Evolutionary conservation across 1,284 basidiomycete species (phyloP).

Genomic region (Neolentinus lepideus): DNA sequence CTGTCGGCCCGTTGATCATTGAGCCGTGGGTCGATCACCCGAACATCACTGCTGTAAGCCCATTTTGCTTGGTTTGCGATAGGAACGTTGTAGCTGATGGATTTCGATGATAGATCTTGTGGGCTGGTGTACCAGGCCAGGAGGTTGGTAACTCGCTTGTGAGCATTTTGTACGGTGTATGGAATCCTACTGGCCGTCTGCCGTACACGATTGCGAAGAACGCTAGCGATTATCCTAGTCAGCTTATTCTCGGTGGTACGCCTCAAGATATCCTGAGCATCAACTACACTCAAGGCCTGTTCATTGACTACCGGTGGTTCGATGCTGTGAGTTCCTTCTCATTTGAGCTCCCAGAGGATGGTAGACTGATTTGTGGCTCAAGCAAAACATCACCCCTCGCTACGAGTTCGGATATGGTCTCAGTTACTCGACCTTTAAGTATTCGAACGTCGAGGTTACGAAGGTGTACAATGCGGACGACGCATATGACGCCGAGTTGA

Average conservation of each 20-base stretch:
- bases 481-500: conserved; percentile 27
- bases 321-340: conserved; percentile 41
- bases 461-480: conserved; percentile 26
- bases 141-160: conserved; percentile 74
- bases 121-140: conserved; percentile 67
- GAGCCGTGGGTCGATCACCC: conserved; percentile 77
- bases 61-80: conserved; percentile 16
- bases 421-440: conserved; percentile 77
- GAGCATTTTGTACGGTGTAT: conserved; percentile 65
- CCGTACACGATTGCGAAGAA: conserved; percentile 79
- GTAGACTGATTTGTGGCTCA: background rate
- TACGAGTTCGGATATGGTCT: conserved; percentile 82
- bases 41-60: conserved; percentile 61
- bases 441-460: conserved; percentile 43
- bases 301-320: conserved; percentile 78
- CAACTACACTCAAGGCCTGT: conserved; percentile 62
- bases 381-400: conserved; percentile 51
- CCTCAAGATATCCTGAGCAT: conserved; percentile 40
- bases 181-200: conserved; percentile 70
- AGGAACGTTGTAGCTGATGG: conserved; percentile 2
- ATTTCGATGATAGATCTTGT: conserved; percentile 33
- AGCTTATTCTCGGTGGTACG: conserved; percentile 38
- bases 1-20: conserved; percentile 66
- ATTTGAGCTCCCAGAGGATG: background rate
- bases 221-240: conserved; percentile 57